Percentiles rank a stretch among this genome's conserved stretches.
Evolutionary conservation across 257 asterid species (phyloP).

Genomic region (Scutellaria minor): DNA sequence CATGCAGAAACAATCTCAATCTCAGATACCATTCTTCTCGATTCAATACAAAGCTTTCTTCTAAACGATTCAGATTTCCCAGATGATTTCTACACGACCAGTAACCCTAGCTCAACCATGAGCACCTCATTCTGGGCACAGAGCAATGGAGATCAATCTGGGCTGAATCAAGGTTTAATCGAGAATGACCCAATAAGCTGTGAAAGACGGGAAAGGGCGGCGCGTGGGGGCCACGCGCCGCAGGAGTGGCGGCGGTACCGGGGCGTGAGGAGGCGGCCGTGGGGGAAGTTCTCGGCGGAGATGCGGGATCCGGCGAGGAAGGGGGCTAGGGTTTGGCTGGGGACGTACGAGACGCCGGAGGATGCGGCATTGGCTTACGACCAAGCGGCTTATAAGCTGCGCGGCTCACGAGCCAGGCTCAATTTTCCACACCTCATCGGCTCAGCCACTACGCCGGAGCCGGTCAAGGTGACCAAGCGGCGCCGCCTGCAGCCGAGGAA

Average conservation of each 20-base stretch:
- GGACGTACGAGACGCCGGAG: conserved; percentile 58
- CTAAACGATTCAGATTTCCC: conserved; percentile 42
- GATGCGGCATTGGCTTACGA: conserved; percentile 68
- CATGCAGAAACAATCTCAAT: conserved; percentile 27
- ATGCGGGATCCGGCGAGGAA: conserved; percentile 46
- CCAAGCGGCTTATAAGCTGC: conserved; percentile 47
- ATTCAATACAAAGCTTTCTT: conserved; percentile 43
- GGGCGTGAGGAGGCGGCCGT: conserved; percentile 56
- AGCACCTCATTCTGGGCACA: conserved; percentile 32
- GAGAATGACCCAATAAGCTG: not conserved
- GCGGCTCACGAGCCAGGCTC: conserved; percentile 50
- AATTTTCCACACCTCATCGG: conserved; percentile 58
- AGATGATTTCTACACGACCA: conserved; percentile 22
- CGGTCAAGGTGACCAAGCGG: conserved; percentile 44
- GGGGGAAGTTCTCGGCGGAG: conserved; percentile 60
- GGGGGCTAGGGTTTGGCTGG: conserved; percentile 57
- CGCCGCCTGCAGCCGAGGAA: conserved; percentile 16
- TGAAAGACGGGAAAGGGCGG: not conserved
- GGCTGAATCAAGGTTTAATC: not conserved
- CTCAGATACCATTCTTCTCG: conserved; percentile 36
- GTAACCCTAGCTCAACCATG: conserved; percentile 10
- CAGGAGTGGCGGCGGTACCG: conserved; percentile 44
- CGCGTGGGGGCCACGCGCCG: conserved; percentile 19
- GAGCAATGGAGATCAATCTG: not conserved
- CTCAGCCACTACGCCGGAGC: conserved; percentile 28